Evolutionary conservation across 2,329 filamentous ascomycete genomes (phyloP).

Genomic region (Paecilomyces fulvus): DNA sequence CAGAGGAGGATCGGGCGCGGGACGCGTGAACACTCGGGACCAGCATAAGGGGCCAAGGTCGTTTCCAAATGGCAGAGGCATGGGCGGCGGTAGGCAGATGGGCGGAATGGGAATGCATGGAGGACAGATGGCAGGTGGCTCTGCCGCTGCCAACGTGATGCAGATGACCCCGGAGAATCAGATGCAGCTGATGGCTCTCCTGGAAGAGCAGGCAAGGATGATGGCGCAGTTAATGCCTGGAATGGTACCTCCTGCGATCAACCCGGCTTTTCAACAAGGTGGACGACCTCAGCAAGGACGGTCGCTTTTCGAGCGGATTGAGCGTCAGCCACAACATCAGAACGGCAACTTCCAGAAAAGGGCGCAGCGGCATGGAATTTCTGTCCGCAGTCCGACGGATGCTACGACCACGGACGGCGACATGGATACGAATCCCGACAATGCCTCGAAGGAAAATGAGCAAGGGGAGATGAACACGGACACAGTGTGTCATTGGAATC

Average conservation of each 20-base stretch:
- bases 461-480: slow-evolving; percentile 51
- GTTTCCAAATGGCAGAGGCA: slow-evolving; percentile 32
- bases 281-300: slow-evolving; percentile 38
- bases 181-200: slow-evolving; percentile 65
- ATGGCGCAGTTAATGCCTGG: slow-evolving; percentile 64
- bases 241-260: slow-evolving; percentile 44
- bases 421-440: slow-evolving; percentile 32
- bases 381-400: slow-evolving; percentile 5
- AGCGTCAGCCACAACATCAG: slow-evolving; percentile 43
- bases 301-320: slow-evolving; percentile 68
- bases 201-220: slow-evolving; percentile 81
- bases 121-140: slow-evolving; percentile 15
- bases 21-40: slow-evolving; percentile 71
- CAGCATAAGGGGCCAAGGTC: slow-evolving; percentile 64
- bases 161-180: slow-evolving; percentile 59
- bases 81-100: slow-evolving; percentile 40
- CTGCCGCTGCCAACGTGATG: slow-evolving; percentile 39
- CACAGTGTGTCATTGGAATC: slow-evolving; percentile 80
- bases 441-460: slow-evolving; percentile 27
- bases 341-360: slow-evolving; percentile 48
- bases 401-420: slow-evolving; percentile 16
- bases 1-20: slow-evolving; percentile 60
- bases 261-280: slow-evolving; percentile 45
- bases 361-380: slow-evolving; percentile 18
- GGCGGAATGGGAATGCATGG: slow-evolving; percentile 27